A percentile compares a stretch with the other conserved stretches of the same genome.
These are phyloP conservation scores for Hibiscus syriacus DNA, from an alignment of 345 rosid species.

Conservation along the genomic window DNA sequence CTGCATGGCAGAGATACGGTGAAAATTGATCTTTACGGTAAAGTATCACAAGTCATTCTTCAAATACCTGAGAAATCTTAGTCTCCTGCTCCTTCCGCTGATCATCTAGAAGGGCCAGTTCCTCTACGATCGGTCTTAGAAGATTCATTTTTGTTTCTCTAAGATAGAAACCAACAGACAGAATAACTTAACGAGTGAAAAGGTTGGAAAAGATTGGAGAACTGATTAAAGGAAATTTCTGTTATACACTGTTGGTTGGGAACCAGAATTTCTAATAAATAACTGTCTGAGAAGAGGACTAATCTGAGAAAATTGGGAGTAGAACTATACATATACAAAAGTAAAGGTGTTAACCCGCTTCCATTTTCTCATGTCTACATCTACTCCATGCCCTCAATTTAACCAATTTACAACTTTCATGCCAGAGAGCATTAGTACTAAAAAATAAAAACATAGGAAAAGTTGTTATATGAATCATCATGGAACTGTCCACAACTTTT, in stretches of 20 bases:
- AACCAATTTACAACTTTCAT: background rate
- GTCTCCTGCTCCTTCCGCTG: slow-evolving; percentile 56
- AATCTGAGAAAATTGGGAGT: background rate
- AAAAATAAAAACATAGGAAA: background rate
- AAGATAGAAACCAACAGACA: slow-evolving; percentile 10
- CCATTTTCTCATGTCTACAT: background rate
- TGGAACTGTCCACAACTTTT: background rate
- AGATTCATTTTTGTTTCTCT: slow-evolving; percentile 71
- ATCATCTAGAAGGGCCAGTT: slow-evolving; percentile 58
- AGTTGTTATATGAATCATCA: background rate
- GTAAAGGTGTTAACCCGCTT: background rate
- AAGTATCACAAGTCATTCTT: slow-evolving; percentile 4
- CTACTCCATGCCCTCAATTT: background rate
- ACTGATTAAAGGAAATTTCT: background rate
- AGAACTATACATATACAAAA: background rate
- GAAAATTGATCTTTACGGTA: slow-evolving; percentile 5
- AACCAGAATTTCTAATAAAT: background rate
- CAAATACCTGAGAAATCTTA: slow-evolving; percentile 59
- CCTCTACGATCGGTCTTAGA: slow-evolving; percentile 43
- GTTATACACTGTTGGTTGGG: background rate
- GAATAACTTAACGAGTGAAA: background rate
- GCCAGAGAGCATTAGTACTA: background rate
- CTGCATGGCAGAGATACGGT: slow-evolving; percentile 32
- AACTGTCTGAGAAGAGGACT: background rate
- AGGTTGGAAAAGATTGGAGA: background rate